A percentile compares a stretch with the other conserved stretches of the same genome.
These are phyloP conservation scores for Plantago lanceolata DNA, from an alignment of 305 asterid genomes.

Conservation along the genomic window DNA sequence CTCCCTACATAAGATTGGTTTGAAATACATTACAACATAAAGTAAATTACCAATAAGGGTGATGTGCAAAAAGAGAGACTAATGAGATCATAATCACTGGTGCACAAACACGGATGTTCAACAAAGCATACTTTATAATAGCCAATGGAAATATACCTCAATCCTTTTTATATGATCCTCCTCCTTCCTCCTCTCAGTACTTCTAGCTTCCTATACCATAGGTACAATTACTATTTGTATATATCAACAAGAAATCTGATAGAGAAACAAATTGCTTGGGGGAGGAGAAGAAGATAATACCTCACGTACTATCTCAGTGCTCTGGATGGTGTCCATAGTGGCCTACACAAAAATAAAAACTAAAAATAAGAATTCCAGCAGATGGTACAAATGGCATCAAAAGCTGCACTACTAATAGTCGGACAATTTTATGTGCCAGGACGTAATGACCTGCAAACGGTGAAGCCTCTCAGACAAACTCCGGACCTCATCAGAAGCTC, in stretches of 20 bases:
- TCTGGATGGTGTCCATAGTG: slow-evolving; percentile 73
- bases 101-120: not conserved
- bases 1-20: slow-evolving; percentile 48
- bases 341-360: slow-evolving; percentile 41
- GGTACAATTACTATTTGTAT: slow-evolving; percentile 19
- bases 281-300: slow-evolving; percentile 30
- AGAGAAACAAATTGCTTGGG: slow-evolving; percentile 5
- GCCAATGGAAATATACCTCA: slow-evolving; percentile 42
- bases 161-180: slow-evolving; percentile 56
- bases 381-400: not conserved
- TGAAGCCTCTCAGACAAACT: slow-evolving; percentile 80
- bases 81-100: not conserved
- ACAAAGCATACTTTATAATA: not conserved
- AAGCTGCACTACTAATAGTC: slow-evolving; percentile 3
- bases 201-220: slow-evolving; percentile 62
- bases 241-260: not conserved
- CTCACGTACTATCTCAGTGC: slow-evolving; percentile 86
- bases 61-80: slow-evolving; percentile 3
- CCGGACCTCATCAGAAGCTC: slow-evolving; percentile 86
- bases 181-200: slow-evolving; percentile 59
- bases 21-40: slow-evolving; percentile 16
- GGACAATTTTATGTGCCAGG: not conserved
- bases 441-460: slow-evolving; percentile 61
- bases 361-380: slow-evolving; percentile 13
- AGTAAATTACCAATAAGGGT: not conserved